phyloP scores from a whole-genome alignment of 1,284 basidiomycete species.

The Bondarzewia mesenterica region DNA sequence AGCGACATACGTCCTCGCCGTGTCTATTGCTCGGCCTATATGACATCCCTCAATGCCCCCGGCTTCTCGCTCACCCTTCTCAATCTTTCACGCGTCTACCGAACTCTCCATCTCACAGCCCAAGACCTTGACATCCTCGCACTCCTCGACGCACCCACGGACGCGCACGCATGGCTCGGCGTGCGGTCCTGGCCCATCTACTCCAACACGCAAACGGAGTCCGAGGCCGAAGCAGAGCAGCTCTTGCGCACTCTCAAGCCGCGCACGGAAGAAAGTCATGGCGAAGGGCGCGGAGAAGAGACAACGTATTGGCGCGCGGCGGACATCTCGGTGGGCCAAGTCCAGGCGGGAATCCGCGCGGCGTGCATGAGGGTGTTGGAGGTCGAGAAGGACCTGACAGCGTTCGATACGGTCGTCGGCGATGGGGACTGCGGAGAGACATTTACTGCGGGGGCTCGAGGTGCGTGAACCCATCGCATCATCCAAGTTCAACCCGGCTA shows the following conservation, averaged over 20 bases:
- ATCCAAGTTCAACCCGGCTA: neutral
- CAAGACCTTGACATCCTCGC: conserved; percentile 17
- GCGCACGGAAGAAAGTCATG: neutral
- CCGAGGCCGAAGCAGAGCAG: conserved; percentile 4
- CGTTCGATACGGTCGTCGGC: conserved; percentile 31
- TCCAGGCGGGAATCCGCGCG: conserved; percentile 18
- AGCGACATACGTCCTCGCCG: conserved; percentile 4
- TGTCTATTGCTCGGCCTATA: conserved; percentile 29
- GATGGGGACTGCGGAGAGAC: conserved; percentile 29
- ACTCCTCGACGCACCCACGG: conserved; percentile 32
- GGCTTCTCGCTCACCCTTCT: conserved; percentile 35
- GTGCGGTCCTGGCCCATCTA: conserved; percentile 16
- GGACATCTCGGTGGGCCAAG: conserved; percentile 8
- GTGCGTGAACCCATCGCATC: conserved; percentile 6
- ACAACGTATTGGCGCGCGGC: conserved; percentile 3
- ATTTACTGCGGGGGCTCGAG: conserved; percentile 21
- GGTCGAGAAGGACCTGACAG: conserved; percentile 31
- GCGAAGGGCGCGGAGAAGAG: neutral
- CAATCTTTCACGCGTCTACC: conserved; percentile 19
- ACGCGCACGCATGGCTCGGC: conserved; percentile 31
- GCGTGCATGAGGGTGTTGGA: conserved; percentile 27
- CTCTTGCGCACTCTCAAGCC: neutral
- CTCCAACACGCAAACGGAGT: conserved; percentile 2
- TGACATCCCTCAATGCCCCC: conserved; percentile 38
- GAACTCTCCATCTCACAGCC: neutral